These are phyloP conservation scores for Epichloe sylvatica DNA, from an alignment of 2,329 filamentous ascomycete genomes.

Conservation along the genomic window DNA sequence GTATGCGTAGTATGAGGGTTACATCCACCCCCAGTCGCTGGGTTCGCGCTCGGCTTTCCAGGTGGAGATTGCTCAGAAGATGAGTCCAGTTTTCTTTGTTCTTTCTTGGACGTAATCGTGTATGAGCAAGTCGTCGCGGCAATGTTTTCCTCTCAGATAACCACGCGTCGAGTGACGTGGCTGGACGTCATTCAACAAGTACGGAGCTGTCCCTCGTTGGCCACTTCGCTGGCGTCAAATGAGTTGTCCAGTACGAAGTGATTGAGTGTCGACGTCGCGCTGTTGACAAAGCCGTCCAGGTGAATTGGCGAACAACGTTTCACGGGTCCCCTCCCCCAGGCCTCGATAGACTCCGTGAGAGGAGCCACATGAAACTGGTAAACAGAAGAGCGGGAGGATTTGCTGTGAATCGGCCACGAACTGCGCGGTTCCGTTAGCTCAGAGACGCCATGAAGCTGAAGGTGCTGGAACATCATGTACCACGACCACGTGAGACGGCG, in stretches of 20 bases:
- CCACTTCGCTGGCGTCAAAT: background rate
- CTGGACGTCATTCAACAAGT: background rate
- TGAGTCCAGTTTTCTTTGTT: background rate
- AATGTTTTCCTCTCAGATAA: too few species aligned
- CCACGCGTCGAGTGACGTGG: background rate
- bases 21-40: background rate
- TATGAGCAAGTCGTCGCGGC: background rate
- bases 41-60: background rate
- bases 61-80: background rate
- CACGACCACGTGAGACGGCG: constrained; percentile 15
- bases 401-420: background rate
- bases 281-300: background rate
- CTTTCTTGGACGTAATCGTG: background rate
- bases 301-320: constrained; percentile 1
- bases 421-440: background rate
- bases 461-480: constrained; percentile 6
- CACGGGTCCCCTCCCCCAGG: constrained; percentile 14
- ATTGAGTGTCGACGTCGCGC: background rate
- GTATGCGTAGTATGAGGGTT: background rate
- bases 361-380: constrained; percentile 9
- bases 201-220: background rate
- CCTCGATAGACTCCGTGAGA: constrained; percentile 8
- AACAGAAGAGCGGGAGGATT: background rate
- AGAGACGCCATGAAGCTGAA: constrained; percentile 5
- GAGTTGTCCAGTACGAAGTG: background rate